Evolutionary conservation across 331 rosid genomes (phyloP).

Genomic region (Acacia concinna): DNA sequence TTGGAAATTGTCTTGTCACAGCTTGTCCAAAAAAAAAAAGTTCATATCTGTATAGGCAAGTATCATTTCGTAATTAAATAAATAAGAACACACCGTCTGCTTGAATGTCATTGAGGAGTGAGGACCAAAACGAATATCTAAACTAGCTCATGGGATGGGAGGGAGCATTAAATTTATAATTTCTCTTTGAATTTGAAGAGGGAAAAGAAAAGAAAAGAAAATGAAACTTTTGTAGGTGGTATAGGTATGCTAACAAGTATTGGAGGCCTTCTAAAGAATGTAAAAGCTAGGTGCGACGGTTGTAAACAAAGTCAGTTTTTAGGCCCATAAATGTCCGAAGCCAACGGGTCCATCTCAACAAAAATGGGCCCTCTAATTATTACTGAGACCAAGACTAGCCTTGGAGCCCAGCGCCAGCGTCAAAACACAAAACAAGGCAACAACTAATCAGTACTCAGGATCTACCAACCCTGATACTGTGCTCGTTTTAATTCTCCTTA

Average conservation of each 20-base stretch:
- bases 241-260: too few species aligned
- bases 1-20: neutral
- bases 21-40: neutral
- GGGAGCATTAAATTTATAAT: neutral
- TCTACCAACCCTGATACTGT: neutral
- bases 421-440: neutral
- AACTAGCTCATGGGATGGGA: neutral
- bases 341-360: neutral
- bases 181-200: neutral
- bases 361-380: neutral
- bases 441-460: neutral
- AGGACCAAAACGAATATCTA: neutral
- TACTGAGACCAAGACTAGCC: neutral
- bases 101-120: neutral
- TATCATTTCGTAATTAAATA: neutral
- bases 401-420: neutral
- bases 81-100: neutral
- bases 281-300: neutral
- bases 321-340: neutral
- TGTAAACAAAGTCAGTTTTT: neutral
- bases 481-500: neutral
- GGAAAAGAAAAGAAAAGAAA: too few species aligned
- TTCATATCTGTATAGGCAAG: neutral
- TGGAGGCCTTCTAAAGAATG: neutral
- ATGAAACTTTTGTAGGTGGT: too few species aligned